A percentile compares a stretch with the other conserved stretches of the same genome.
phyloP scores from a whole-genome alignment of 495 filamentous ascomycete species.

The Amphirosellinia nigrospora region DNA sequence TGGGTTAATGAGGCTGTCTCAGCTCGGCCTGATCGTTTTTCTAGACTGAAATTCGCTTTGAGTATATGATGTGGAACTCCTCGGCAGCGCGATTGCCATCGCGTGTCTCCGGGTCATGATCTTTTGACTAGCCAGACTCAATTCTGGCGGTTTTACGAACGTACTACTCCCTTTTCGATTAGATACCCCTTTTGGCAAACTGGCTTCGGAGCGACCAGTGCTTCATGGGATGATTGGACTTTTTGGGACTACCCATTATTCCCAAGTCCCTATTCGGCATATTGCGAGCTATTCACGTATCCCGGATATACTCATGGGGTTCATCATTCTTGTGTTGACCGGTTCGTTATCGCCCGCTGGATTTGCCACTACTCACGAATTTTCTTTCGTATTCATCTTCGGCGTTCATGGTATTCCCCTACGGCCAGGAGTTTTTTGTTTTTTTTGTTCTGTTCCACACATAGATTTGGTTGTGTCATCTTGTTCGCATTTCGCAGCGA shows the following conservation, averaged over 20 bases:
- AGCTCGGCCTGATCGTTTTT: background rate
- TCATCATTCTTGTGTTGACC: background rate
- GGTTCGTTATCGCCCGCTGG: background rate
- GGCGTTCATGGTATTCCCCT: slow-evolving; percentile 37
- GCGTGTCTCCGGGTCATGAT: background rate
- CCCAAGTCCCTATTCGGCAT: background rate
- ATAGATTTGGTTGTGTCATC: slow-evolving; percentile 40
- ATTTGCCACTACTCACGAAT: slow-evolving; percentile 23
- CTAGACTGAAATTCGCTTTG: background rate
- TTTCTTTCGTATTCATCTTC: slow-evolving; percentile 28
- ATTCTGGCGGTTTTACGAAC: slow-evolving; percentile 38
- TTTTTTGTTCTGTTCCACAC: slow-evolving; percentile 27
- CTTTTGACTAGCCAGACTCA: slow-evolving; percentile 28
- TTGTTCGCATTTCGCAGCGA: slow-evolving; percentile 40
- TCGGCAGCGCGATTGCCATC: background rate
- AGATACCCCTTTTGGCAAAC: slow-evolving; percentile 39
- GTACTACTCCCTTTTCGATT: slow-evolving; percentile 37
- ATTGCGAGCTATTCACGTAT: background rate
- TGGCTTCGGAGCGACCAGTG: slow-evolving; percentile 6
- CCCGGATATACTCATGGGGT: background rate
- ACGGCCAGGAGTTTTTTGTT: slow-evolving; percentile 32
- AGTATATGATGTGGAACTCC: background rate
- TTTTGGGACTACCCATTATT: background rate
- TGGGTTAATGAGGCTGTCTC: slow-evolving; percentile 50
- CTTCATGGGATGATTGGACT: slow-evolving; percentile 1